A percentile compares a stretch with the other conserved stretches of the same genome.
Evolutionary conservation across 352 stramenopile genomes (phyloP).

Genomic region (Pythium insidiosum): DNA sequence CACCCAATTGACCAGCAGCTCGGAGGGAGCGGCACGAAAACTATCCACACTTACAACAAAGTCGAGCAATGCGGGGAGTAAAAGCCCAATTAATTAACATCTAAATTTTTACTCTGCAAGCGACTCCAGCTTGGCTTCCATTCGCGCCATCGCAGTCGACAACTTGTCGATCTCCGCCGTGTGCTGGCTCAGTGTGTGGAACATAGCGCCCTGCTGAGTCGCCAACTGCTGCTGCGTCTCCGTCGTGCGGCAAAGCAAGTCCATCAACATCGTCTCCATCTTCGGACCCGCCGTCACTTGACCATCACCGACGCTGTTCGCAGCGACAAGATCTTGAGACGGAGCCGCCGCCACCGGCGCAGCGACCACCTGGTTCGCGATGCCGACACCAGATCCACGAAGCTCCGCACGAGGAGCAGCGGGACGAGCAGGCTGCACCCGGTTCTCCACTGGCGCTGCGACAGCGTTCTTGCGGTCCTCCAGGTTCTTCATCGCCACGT

Average conservation of each 20-base stretch:
- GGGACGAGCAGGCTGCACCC: conserved; percentile 24
- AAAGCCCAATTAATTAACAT: too few species aligned
- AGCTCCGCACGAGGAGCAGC: conserved; percentile 21
- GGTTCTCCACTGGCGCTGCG: conserved; percentile 45
- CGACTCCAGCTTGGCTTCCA: conserved; percentile 86
- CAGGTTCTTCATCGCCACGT: conserved; percentile 87
- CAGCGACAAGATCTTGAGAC: conserved; percentile 77
- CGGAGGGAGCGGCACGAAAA: too few species aligned
- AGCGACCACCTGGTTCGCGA: conserved; percentile 73
- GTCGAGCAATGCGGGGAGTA: too few species aligned
- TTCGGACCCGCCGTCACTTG: conserved; percentile 79
- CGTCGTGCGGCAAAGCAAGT: conserved; percentile 81
- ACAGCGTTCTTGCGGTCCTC: conserved; percentile 87
- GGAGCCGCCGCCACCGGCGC: conserved; percentile 27
- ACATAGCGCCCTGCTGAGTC: conserved; percentile 87
- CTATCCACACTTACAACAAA: too few species aligned
- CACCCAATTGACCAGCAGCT: too few species aligned
- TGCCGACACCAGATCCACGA: conserved; percentile 59
- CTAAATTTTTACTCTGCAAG: conserved; percentile 75
- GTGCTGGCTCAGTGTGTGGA: conserved; percentile 87
- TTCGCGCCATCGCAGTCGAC: conserved; percentile 76
- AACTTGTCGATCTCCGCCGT: conserved; percentile 86
- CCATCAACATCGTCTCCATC: conserved; percentile 89
- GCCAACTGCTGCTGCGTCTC: conserved; percentile 87
- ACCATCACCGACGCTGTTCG: conserved; percentile 64